Evolutionary conservation across 1,284 basidiomycete species (phyloP).

Genomic region (Exsudoporus floridanus): DNA sequence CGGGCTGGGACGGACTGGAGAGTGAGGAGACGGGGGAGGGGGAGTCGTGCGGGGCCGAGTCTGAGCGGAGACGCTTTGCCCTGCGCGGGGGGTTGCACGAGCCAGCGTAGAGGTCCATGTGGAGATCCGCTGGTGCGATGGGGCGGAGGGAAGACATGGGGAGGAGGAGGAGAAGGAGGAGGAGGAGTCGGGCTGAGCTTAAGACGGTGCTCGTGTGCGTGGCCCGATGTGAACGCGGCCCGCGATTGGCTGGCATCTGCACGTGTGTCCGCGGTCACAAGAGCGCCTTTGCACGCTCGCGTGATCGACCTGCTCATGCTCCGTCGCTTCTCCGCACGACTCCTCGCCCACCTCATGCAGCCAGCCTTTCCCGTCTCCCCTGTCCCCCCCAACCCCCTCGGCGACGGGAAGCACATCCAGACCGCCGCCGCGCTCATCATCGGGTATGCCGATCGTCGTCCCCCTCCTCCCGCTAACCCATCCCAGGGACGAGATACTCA

Average conservation of each 20-base stretch:
- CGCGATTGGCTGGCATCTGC: slow-evolving; percentile 9
- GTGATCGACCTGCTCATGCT: slow-evolving; percentile 12
- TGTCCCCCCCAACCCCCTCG: slow-evolving; percentile 34
- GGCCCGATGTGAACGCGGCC: neutral
- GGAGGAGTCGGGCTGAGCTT: neutral
- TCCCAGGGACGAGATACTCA: slow-evolving; percentile 77
- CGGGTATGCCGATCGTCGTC: slow-evolving; percentile 47
- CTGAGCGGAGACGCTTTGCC: slow-evolving; percentile 47
- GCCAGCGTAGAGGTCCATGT: slow-evolving; percentile 43
- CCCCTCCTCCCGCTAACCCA: neutral
- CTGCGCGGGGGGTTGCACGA: slow-evolving; percentile 58
- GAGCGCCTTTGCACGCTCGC: slow-evolving; percentile 1
- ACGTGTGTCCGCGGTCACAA: slow-evolving; percentile 24
- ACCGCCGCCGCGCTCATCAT: slow-evolving; percentile 75
- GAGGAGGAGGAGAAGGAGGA: no score
- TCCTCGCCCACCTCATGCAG: no score
- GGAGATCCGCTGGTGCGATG: slow-evolving; percentile 26
- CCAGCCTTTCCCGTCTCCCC: neutral
- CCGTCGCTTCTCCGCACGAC: neutral
- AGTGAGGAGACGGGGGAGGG: slow-evolving; percentile 20
- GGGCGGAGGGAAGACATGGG: slow-evolving; percentile 20
- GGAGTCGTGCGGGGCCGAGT: slow-evolving; percentile 3
- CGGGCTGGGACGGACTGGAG: slow-evolving; percentile 16
- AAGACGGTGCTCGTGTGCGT: slow-evolving; percentile 17
- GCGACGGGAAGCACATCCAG: slow-evolving; percentile 66